phyloP scores from a whole-genome alignment of 352 stramenopile species.

The Peronospora farinosa region DNA sequence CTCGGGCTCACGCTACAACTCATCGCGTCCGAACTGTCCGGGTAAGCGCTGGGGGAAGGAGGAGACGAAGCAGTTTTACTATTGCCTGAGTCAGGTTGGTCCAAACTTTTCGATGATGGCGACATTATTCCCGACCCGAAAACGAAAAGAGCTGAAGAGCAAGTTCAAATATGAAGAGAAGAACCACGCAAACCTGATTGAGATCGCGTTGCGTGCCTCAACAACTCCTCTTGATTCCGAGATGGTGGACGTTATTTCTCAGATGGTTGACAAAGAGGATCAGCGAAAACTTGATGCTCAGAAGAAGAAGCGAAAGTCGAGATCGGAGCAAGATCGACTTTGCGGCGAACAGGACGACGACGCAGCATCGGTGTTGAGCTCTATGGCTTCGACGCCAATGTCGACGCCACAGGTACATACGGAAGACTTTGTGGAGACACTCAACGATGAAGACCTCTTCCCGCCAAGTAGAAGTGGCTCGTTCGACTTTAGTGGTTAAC shows the following conservation, averaged over 20 bases:
- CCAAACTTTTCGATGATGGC: constrained; percentile 86
- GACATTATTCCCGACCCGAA: constrained; percentile 74
- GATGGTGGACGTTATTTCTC: constrained; percentile 71
- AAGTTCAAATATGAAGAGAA: constrained; percentile 88
- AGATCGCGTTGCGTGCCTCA: constrained; percentile 72
- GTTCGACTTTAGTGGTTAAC: constrained; percentile 62
- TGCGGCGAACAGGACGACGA: constrained; percentile 19
- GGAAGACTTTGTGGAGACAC: constrained; percentile 40
- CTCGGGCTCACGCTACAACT: constrained; percentile 34
- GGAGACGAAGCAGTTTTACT: constrained; percentile 87
- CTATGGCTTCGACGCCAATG: constrained; percentile 26
- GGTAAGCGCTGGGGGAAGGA: constrained; percentile 70
- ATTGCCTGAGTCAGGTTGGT: constrained; percentile 78
- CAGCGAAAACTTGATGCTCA: constrained; percentile 48
- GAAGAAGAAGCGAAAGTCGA: constrained; percentile 31
- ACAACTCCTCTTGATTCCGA: constrained; percentile 67
- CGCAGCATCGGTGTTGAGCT: constrained; percentile 19
- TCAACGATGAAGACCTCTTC: constrained; percentile 46
- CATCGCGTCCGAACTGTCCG: constrained; percentile 36
- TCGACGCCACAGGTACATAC: constrained; percentile 21
- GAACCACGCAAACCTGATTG: constrained; percentile 61
- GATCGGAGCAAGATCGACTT: constrained; percentile 11
- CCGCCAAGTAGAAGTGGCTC: constrained; percentile 44
- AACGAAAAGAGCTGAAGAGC: constrained; percentile 78
- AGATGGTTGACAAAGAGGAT: constrained; percentile 71